Base-by-base conservation (phyloP, 805 yeast species). In the Saturnispora ahearnii region DNA sequence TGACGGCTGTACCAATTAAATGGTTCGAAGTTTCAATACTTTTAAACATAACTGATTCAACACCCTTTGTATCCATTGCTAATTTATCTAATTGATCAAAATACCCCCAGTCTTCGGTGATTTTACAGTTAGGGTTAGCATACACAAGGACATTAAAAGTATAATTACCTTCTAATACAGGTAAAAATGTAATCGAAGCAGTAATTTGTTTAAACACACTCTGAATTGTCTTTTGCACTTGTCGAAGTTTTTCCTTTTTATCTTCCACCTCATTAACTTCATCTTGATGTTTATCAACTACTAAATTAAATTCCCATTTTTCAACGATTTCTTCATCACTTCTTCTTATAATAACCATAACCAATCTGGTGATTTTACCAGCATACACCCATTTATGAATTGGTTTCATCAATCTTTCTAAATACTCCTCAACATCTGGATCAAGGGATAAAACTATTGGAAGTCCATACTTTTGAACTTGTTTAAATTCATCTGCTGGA, bases 101-200 rank as follows among this genome's bases (percentile, higher is more conserved):
- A 62, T 88, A 96, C 10, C 80, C 78, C 97, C 97, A 89, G 58
- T 87, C 95, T 11, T 73, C 67, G 0, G 96, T 95, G 2, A 84
- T 82, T 46, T 73, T 73, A 3, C 82, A 77, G 36, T 69, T 67
- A 1, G 84, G 82, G 56, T 83, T 85, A 0, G 96, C 85, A 59
- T 83, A 84, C 0, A 89, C 96, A 48, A 88, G 68, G 1, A 90
- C 91, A 59, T 85, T 88, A 64, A 90, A 88, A 0, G 96, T 86
- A 59, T 83, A 79, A 11, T 73, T 79, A 13, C 59, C 63, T 10
- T 77, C 78, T 29, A 90, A 67, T 24, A 83, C 74, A 0, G 98
- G 98, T 38, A 90, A 71, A 61, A 89, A 88, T 0, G 96, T 79
- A 2, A 86, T 87, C 40, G 93, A 82, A 0, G 96, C 87, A 0